phyloP scores from a whole-genome alignment of 441 rosid genomes.

The Euphorbia corollata region DNA sequence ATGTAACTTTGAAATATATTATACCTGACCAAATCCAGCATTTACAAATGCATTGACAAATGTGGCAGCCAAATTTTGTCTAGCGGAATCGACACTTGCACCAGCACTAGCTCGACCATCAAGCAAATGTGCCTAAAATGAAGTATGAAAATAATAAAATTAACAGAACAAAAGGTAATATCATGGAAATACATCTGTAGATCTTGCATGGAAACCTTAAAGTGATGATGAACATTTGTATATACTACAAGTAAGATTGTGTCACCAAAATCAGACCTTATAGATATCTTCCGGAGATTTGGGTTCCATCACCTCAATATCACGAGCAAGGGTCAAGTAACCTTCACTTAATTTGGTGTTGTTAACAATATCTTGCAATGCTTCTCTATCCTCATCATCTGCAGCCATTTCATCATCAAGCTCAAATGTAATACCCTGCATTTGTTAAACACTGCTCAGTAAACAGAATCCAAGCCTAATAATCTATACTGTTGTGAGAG shows the following conservation, averaged over 20 bases:
- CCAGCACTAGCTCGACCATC: conserved; percentile 87
- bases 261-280: conserved; percentile 43
- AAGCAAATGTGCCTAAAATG: conserved; percentile 76
- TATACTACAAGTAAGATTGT: not conserved
- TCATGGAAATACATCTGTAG: not conserved
- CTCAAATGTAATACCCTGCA: conserved; percentile 68
- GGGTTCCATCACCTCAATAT: conserved; percentile 98
- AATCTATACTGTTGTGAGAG: not conserved
- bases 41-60: conserved; percentile 96
- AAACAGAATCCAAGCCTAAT: not conserved
- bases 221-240: not conserved
- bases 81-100: conserved; percentile 83
- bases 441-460: conserved; percentile 6
- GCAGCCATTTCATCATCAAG: conserved; percentile 63
- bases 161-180: conserved; percentile 3
- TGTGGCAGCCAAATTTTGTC: conserved; percentile 90
- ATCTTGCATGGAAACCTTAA: not conserved
- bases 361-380: conserved; percentile 75
- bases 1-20: conserved; percentile 6
- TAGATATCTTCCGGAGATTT: conserved; percentile 95
- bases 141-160: conserved; percentile 3
- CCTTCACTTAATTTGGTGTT: conserved; percentile 73
- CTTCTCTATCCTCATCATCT: conserved; percentile 55
- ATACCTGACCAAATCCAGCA: conserved; percentile 95
- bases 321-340: conserved; percentile 91